phyloP scores from a whole-genome alignment of 148 eudicot genomes.

The Oxyria digyna region DNA sequence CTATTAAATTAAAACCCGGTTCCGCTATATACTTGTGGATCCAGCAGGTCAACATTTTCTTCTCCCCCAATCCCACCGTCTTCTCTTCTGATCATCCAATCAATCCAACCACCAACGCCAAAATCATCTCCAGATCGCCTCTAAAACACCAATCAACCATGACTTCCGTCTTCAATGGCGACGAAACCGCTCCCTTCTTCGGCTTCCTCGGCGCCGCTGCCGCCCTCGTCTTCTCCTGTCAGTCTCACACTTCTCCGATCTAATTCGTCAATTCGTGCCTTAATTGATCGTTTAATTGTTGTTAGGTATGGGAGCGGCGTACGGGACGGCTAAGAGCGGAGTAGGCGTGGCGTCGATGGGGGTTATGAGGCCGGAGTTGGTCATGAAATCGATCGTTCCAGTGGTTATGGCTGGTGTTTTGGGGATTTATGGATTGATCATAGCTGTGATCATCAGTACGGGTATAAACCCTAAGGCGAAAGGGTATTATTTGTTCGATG shows the following conservation, averaged over 20 bases:
- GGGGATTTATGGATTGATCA: slow-evolving; percentile 56
- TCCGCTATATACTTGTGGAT: background rate
- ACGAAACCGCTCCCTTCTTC: slow-evolving; percentile 75
- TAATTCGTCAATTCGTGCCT: background rate
- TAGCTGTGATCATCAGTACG: slow-evolving; percentile 52
- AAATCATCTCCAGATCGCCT: background rate
- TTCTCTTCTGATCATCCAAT: background rate
- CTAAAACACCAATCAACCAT: background rate
- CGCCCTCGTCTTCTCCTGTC: slow-evolving; percentile 73
- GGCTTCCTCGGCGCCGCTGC: slow-evolving; percentile 77
- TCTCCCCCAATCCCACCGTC: background rate
- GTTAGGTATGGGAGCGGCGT: slow-evolving; percentile 58
- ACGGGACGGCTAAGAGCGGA: slow-evolving; percentile 57
- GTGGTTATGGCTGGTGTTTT: slow-evolving; percentile 68
- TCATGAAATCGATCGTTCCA: slow-evolving; percentile 59
- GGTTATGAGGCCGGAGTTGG: slow-evolving; percentile 55
- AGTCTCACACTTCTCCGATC: slow-evolving; percentile 1
- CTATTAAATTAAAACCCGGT: background rate
- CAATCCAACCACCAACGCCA: background rate
- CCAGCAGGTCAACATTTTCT: background rate
- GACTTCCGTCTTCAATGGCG: slow-evolving; percentile 42
- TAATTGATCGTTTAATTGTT: background rate
- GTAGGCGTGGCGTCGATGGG: slow-evolving; percentile 65
- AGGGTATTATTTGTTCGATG: slow-evolving; percentile 46
- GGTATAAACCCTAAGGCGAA: slow-evolving; percentile 57